These are phyloP conservation scores for Ustilago shanxiensis DNA, from an alignment of 1,284 basidiomycete species.

Conservation along the genomic window DNA sequence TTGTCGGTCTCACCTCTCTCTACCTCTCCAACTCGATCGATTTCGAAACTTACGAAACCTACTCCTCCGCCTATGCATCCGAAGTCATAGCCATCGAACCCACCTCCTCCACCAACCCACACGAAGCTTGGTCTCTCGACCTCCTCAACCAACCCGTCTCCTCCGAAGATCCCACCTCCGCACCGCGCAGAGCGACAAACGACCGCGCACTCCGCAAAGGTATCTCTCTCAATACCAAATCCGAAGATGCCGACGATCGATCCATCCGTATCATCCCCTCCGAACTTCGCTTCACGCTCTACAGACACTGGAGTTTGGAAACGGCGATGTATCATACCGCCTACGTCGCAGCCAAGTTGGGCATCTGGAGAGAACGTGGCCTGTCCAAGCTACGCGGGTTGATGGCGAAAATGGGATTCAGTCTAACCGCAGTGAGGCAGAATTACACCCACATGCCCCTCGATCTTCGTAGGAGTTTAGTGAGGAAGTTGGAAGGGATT, in stretches of 20 bases:
- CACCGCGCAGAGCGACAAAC: neutral
- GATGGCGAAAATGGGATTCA: conserved; percentile 98
- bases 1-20: conserved; percentile 92
- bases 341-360: conserved; percentile 93
- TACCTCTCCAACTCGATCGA: conserved; percentile 90
- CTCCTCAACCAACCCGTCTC: conserved; percentile 9
- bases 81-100: conserved; percentile 62
- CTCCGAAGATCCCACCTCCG: neutral
- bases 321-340: conserved; percentile 97
- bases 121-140: conserved; percentile 43
- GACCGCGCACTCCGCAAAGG: conserved; percentile 14
- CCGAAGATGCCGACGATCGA: conserved; percentile 61
- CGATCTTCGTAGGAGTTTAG: conserved; percentile 86
- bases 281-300: conserved; percentile 82
- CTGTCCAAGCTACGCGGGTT: conserved; percentile 88
- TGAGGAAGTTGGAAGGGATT: conserved; percentile 85
- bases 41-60: conserved; percentile 81
- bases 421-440: conserved; percentile 92
- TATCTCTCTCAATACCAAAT: conserved; percentile 31
- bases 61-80: conserved; percentile 56
- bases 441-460: conserved; percentile 95
- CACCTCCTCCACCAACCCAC: neutral
- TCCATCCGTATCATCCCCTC: conserved; percentile 57
- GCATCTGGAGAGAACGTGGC: conserved; percentile 95
- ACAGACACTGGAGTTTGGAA: conserved; percentile 97